Conservation (phyloP, 495 filamentous ascomycete genomes). For the Xylaria nigripes region DNA sequence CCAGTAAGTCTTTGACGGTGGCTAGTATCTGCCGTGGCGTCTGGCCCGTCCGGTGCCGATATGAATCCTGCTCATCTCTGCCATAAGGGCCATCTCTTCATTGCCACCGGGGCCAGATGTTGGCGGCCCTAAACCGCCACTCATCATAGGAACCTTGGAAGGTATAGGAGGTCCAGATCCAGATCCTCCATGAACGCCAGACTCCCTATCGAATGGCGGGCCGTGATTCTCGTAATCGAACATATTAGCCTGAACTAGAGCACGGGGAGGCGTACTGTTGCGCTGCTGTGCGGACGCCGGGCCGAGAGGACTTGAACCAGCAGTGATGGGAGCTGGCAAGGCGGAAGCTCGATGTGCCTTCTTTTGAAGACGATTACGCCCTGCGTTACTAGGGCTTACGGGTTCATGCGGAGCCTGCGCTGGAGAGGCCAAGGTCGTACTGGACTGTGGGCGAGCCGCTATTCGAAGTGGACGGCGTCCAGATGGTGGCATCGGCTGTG, state of each 20-base stretch:
- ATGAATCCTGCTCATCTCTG: conserved; percentile 77
- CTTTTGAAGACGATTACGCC: conserved; percentile 57
- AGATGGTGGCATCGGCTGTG: conserved; percentile 37
- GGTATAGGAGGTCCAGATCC: conserved; percentile 56
- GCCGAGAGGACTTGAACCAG: conserved; percentile 34
- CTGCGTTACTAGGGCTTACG: conserved; percentile 15
- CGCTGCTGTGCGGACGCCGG: conserved; percentile 36
- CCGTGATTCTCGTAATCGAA: conserved; percentile 42
- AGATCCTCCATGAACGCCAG: conserved; percentile 13
- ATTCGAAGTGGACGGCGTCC: conserved; percentile 20
- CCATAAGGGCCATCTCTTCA: conserved; percentile 57
- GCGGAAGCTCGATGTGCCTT: conserved; percentile 40
- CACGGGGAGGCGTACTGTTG: conserved; percentile 35
- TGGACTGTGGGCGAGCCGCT: conserved; percentile 17
- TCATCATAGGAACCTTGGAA: conserved; percentile 59
- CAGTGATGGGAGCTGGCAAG: conserved; percentile 31
- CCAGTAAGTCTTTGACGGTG: neutral
- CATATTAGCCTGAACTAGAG: conserved; percentile 33
- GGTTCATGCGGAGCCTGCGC: conserved; percentile 26
- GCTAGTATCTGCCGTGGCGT: conserved; percentile 25
- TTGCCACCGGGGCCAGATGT: conserved; percentile 21
- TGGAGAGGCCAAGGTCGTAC: conserved; percentile 9
- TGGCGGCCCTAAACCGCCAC: conserved; percentile 33
- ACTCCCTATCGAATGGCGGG: conserved; percentile 22
- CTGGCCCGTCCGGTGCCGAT: conserved; percentile 53